These are phyloP conservation scores for Vitis labrusca DNA, from an alignment of 164 flowering plant genomes.

Conservation along the genomic window DNA sequence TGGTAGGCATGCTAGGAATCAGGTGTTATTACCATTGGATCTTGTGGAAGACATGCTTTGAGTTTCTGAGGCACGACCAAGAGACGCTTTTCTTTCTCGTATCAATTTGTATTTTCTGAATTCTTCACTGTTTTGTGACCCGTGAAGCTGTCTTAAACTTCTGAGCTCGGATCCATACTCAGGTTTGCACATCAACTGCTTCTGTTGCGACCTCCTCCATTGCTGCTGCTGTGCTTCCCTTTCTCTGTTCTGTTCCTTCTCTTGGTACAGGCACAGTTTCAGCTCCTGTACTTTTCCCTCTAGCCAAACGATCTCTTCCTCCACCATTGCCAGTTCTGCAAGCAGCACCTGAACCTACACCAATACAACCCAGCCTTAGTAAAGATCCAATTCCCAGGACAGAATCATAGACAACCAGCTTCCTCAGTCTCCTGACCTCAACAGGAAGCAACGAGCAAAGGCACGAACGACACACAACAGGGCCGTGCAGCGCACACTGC, in stretches of 20 bases:
- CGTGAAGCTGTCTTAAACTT: conserved; percentile 3
- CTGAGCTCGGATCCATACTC: conserved; percentile 7
- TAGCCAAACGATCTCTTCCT: conserved; percentile 65
- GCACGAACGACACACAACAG: conserved; percentile 34
- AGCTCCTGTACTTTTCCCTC: conserved; percentile 58
- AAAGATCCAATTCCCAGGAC: background rate
- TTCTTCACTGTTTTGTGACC: conserved; percentile 20
- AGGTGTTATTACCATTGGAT: conserved; percentile 31
- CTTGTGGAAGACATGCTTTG: conserved; percentile 23
- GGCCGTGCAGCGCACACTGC: conserved; percentile 54
- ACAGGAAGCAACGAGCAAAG: conserved; percentile 48
- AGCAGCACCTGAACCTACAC: conserved; percentile 61
- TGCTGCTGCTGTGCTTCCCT: conserved; percentile 23
- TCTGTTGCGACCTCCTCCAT: conserved; percentile 17
- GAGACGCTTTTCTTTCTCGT: conserved; percentile 40
- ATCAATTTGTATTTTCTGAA: conserved; percentile 22
- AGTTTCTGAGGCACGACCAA: conserved; percentile 46
- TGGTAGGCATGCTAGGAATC: background rate
- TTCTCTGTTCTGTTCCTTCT: conserved; percentile 39
- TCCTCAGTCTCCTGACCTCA: conserved; percentile 37
- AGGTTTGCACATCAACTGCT: conserved; percentile 4
- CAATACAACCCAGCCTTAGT: background rate
- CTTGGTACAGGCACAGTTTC: conserved; percentile 40
- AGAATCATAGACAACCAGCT: no score
- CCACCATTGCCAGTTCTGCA: conserved; percentile 60